These are phyloP conservation scores for Straminergon stramineum DNA, from an alignment of 225 moss, liverwort and hornwort species.

Conservation along the genomic window DNA sequence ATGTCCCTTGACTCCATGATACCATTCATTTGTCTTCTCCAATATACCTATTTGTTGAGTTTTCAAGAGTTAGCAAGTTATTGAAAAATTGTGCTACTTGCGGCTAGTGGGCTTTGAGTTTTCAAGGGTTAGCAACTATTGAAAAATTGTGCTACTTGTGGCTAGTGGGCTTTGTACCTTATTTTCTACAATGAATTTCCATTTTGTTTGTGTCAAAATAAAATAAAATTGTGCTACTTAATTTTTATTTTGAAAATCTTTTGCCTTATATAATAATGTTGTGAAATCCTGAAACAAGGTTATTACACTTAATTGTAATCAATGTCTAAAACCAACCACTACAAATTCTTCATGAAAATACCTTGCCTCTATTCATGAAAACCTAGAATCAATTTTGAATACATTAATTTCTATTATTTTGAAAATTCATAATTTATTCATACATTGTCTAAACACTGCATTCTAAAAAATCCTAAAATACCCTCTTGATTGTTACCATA, in stretches of 20 bases:
- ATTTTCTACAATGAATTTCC: too few relatives aligned
- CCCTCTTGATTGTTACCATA: fast-evolving
- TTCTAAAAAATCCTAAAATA: background rate
- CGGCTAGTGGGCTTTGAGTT: too few relatives aligned
- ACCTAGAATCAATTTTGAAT: background rate
- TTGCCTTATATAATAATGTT: background rate
- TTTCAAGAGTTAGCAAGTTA: fast-evolving
- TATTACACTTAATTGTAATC: background rate
- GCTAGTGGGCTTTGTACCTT: too few relatives aligned
- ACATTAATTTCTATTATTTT: background rate
- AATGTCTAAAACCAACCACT: background rate
- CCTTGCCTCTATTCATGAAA: fast-evolving
- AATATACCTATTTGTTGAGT: background rate
- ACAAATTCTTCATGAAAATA: background rate
- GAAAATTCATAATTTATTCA: too few relatives aligned
- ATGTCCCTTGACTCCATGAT: background rate
- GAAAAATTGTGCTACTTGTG: too few relatives aligned
- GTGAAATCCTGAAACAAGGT: background rate
- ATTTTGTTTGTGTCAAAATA: too few relatives aligned
- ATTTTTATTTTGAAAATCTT: fast-evolving
- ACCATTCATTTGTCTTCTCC: background rate
- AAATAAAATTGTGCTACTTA: background rate
- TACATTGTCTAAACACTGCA: fast-evolving
- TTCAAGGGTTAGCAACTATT: too few relatives aligned
- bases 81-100: background rate